A percentile compares a stretch with the other conserved stretches of the same genome.
These are phyloP conservation scores for Hypseocharis bilobata DNA, from an alignment of 441 rosid genomes.

Conservation along the genomic window DNA sequence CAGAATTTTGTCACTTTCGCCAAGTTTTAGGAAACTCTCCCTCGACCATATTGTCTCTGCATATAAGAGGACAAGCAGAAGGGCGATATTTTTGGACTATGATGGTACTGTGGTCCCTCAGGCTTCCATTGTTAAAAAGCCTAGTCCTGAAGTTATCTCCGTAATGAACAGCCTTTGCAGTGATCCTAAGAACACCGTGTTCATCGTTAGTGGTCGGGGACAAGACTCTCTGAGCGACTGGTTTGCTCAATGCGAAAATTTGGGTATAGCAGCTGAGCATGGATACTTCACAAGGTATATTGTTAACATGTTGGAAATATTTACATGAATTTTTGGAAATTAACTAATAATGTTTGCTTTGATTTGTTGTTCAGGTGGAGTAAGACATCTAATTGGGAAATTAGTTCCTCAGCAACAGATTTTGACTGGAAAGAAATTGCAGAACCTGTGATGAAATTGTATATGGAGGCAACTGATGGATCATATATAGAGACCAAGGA, in stretches of 20 bases:
- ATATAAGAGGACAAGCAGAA: conserved; percentile 33
- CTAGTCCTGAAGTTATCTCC: conserved; percentile 29
- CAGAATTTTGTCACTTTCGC: conserved; percentile 43
- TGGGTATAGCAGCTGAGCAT: conserved; percentile 55
- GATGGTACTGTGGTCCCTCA: conserved; percentile 48
- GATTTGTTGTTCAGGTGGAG: conserved; percentile 28
- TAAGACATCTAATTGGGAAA: conserved; percentile 38
- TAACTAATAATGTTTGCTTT: not conserved
- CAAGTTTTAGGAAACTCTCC: conserved; percentile 40
- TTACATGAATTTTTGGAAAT: not conserved
- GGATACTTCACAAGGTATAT: conserved; percentile 46
- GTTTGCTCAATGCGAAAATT: conserved; percentile 37
- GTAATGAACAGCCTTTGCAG: conserved; percentile 34
- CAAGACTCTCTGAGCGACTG: conserved; percentile 35
- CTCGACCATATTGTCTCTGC: conserved; percentile 31
- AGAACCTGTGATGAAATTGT: conserved; percentile 45
- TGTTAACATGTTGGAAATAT: not conserved
- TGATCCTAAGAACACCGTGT: conserved; percentile 42
- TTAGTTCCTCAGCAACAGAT: conserved; percentile 27
- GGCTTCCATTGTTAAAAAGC: conserved; percentile 31
- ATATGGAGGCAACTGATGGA: conserved; percentile 54
- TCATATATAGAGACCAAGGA: conserved; percentile 46
- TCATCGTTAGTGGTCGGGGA: conserved; percentile 51
- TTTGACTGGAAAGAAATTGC: conserved; percentile 40
- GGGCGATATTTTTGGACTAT: conserved; percentile 50